phyloP scores from a whole-genome alignment of 441 rosid genomes.

The Omphalea diandra region DNA sequence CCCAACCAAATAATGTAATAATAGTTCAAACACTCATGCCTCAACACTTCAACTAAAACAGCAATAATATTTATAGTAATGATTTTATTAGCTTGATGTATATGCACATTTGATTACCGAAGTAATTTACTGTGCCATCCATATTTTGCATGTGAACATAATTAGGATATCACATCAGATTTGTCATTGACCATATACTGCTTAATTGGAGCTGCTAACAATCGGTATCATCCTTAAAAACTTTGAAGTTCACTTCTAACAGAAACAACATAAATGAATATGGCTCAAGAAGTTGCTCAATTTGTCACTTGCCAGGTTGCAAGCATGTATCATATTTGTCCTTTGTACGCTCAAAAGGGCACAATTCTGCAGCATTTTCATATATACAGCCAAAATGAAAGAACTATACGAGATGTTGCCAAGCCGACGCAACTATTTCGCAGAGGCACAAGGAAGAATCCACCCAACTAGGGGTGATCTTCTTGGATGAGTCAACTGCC shows the following conservation, averaged over 20 bases:
- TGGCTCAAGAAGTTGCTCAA: neutral
- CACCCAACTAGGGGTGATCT: constrained; percentile 44
- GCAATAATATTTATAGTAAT: no score
- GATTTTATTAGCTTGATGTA: no score
- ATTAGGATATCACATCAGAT: no score
- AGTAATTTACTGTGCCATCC: no score
- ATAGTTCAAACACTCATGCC: no score
- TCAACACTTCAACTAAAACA: no score
- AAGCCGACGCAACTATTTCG: constrained; percentile 35
- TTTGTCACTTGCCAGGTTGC: neutral
- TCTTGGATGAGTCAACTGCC: constrained; percentile 39
- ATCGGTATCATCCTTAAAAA: no score
- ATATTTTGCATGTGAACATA: no score
- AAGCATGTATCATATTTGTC: neutral
- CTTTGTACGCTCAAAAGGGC: neutral
- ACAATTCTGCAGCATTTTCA: neutral
- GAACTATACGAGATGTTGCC: neutral
- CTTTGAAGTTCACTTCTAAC: neutral
- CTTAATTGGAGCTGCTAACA: no score
- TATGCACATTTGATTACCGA: no score
- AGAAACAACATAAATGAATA: neutral
- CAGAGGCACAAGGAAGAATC: constrained; percentile 64
- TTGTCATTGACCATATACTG: no score
- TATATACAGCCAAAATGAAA: constrained; percentile 1
- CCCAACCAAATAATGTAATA: no score